Conservation (phyloP, 116 monocot genomes). For the Cymodocea nodosa region DNA sequence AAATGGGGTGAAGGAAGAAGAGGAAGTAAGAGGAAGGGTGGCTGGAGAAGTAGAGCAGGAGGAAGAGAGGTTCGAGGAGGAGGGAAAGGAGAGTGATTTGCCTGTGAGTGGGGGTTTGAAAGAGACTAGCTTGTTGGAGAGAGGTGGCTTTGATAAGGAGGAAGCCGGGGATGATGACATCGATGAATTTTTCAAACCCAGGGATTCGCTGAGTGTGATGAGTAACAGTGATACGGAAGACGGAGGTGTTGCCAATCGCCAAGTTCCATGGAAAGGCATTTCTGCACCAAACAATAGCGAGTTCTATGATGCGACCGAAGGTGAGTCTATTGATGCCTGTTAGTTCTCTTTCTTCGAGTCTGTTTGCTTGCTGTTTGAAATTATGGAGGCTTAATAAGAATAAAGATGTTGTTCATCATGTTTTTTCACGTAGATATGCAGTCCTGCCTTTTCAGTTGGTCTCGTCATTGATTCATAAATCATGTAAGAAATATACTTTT, state of each 20-base stretch:
- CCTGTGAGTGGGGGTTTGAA: not conserved
- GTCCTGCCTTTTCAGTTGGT: too few relatives aligned
- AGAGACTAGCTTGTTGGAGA: not conserved
- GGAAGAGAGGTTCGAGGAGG: not conserved
- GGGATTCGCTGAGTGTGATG: constrained; percentile 17
- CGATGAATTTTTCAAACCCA: constrained; percentile 25
- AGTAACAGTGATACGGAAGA: constrained; percentile 29
- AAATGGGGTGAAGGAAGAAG: not conserved
- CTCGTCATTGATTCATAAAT: too few relatives aligned
- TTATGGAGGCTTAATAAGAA: not conserved
- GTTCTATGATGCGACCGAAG: constrained; percentile 53
- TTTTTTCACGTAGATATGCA: too few relatives aligned
- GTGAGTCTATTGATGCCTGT: constrained; percentile 13
- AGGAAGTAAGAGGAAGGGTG: not conserved
- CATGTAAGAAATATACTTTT: too few relatives aligned
- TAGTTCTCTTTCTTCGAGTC: not conserved
- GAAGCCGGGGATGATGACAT: constrained; percentile 1
- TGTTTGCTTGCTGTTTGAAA: not conserved
- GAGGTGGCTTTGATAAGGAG: not conserved
- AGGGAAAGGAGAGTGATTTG: not conserved
- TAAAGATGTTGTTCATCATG: too few relatives aligned
- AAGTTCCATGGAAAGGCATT: constrained; percentile 2
- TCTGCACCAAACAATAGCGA: constrained; percentile 10
- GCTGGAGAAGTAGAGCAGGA: not conserved
- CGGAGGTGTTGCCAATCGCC: not conserved